phyloP scores from a whole-genome alignment of 257 asterid species.

The Solanum pimpinellifolium region DNA sequence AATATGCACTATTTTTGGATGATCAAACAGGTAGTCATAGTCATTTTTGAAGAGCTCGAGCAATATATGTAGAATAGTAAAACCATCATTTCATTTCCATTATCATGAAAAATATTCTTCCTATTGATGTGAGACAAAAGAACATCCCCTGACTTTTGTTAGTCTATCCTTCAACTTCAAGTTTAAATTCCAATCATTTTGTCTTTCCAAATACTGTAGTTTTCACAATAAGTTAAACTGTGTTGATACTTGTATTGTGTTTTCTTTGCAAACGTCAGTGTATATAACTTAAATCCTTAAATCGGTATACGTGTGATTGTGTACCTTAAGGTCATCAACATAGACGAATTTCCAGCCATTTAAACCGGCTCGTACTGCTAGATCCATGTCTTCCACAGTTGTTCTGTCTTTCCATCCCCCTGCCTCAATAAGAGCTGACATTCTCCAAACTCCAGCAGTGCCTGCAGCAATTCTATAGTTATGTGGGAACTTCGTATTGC shows the following conservation, averaged over 20 bases:
- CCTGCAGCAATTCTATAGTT: conserved; percentile 20
- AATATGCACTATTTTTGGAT: not conserved
- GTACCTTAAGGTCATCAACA: conserved; percentile 54
- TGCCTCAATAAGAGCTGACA: conserved; percentile 82
- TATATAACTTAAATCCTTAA: not conserved
- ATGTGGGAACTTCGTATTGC: not conserved
- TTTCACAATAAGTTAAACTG: not conserved
- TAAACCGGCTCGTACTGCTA: conserved; percentile 86
- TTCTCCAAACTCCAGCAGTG: conserved; percentile 97
- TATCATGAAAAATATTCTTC: not conserved
- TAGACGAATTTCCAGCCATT: conserved; percentile 88
- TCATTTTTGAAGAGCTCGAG: not conserved
- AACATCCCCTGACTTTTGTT: not conserved
- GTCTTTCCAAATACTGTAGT: not conserved
- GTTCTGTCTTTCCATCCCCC: conserved; percentile 98
- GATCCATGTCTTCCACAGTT: conserved; percentile 94
- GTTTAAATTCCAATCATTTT: not conserved
- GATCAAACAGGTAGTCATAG: accelerated
- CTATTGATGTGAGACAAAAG: not conserved
- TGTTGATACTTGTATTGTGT: not conserved
- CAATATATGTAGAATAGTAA: not conserved
- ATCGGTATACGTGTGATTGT: not conserved
- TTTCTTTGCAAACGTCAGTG: not conserved
- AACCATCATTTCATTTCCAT: not conserved
- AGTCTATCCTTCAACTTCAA: not conserved